Base-by-base conservation (phyloP, 2,329 filamentous ascomycete genomes). In the Seiridium cupressi region DNA sequence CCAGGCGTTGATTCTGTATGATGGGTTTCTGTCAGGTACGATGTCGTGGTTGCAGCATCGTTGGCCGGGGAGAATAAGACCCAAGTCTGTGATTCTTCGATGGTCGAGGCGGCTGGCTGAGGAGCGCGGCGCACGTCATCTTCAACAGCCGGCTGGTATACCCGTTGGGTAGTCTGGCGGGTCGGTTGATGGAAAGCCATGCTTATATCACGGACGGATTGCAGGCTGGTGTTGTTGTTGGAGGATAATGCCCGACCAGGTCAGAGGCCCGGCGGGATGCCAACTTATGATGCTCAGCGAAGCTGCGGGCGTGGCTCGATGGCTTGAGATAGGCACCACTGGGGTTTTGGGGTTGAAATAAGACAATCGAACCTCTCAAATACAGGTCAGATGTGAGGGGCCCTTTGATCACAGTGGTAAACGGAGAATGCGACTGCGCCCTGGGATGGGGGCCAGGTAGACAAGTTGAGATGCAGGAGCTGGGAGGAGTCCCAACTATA, bases 81-180 rank as follows among this genome's bases (percentile, higher is more conserved):
- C 95, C 95, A 99, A 84, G 96, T 94, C 75, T 95, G 90, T 10
- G 91, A 89, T 65, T 93, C 89, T 62, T 91, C 87, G 61, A 87
- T 77, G 48, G 70, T 68, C 54, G 76, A 74, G 42, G 73, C 65
- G 61, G 65, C 60, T 60, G 68, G 69, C 64, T 68, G 70, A 60
- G 72, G 72, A 55, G 67, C 65, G 54, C 69, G 64, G 32, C 75
- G 73, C 36, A 75, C 70, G 42, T 80, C 77, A 13, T 77, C 75
- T 26, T 72, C 72, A 3, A 76, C 69, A 40, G 75, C 62, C 60
- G 70, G 70, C 35, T 77, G 79, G 51, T 75, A 76, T 61, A 77
- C 74, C 63, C 84, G 79, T 66, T 82, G 83, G 32, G 79, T 74
- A 36, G 79, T 72, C 66, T 83, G 82, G 61, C 81, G 79, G 44